A percentile compares a stretch with the other conserved stretches of the same genome.
Conservation (phyloP, 2,329 filamentous ascomycete species). For the Monilinia fructicola region DNA sequence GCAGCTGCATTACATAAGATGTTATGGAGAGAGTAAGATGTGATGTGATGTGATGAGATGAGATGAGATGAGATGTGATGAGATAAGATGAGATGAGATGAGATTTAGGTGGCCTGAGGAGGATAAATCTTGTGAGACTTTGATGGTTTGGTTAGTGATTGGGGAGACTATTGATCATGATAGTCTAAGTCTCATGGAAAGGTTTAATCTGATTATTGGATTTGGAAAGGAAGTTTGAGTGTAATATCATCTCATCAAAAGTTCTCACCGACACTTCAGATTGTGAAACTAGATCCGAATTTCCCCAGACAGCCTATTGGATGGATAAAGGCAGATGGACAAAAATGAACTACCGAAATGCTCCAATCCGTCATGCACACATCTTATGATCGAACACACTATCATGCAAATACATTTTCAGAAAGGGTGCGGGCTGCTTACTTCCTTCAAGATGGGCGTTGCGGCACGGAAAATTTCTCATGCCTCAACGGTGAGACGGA, state of each 20-base stretch:
- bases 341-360: not conserved
- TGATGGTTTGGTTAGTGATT: not conserved
- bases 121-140: not conserved
- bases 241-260: slow-evolving; percentile 4
- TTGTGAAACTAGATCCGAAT: not conserved
- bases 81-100: slow-evolving; percentile 18
- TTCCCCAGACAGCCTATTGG: not conserved
- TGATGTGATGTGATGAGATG: not conserved
- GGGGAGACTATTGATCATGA: not conserved
- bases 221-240: not conserved
- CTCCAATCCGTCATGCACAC: slow-evolving; percentile 3
- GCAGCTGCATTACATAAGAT: slow-evolving; percentile 18
- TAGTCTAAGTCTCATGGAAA: not conserved
- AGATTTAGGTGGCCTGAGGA: slow-evolving; percentile 14
- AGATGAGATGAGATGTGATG: slow-evolving; percentile 14
- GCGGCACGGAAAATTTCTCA: slow-evolving; percentile 10
- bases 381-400: not conserved
- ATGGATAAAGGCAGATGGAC: not conserved
- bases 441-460: not conserved
- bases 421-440: slow-evolving; percentile 10
- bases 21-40: slow-evolving; percentile 1
- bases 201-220: not conserved
- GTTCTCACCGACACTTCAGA: slow-evolving; percentile 13
- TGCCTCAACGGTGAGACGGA: slow-evolving; percentile 7
- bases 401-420: not conserved